Evolutionary conservation across 2,329 filamentous ascomycete genomes (phyloP).

Genomic region (Incumbomyces delicatus): DNA sequence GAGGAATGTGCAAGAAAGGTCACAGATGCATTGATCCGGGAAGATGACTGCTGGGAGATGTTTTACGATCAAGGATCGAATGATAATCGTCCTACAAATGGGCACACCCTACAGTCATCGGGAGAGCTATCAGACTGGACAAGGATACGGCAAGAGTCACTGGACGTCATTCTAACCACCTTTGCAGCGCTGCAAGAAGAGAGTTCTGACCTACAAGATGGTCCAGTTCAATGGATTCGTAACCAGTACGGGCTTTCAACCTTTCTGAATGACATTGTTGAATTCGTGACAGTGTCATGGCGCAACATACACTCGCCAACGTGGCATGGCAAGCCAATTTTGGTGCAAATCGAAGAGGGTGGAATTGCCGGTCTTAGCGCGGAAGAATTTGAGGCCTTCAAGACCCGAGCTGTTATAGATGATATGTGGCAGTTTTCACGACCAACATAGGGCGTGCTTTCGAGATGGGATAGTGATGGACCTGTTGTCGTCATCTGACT

Average conservation of each 20-base stretch:
- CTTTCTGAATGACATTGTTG: constrained; percentile 9
- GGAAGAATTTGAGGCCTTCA: constrained; percentile 17
- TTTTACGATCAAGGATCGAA: constrained; percentile 3
- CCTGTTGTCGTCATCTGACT: too few species aligned
- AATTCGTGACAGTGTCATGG: constrained; percentile 11
- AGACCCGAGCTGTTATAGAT: constrained; percentile 10
- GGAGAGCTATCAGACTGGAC: constrained; percentile 4
- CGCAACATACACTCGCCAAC: background rate
- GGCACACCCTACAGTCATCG: constrained; percentile 1
- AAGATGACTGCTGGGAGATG: constrained; percentile 4
- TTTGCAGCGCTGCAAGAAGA: constrained; percentile 1
- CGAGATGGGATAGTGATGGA: too few species aligned
- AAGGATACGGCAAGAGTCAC: constrained; percentile 1
- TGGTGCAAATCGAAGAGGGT: constrained; percentile 21
- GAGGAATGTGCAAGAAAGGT: constrained; percentile 11
- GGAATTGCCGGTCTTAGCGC: constrained; percentile 13
- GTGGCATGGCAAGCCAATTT: constrained; percentile 20
- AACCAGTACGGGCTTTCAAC: constrained; percentile 11
- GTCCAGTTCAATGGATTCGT: constrained; percentile 12
- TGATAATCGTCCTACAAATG: background rate
- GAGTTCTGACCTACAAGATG: constrained; percentile 1
- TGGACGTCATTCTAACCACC: background rate
- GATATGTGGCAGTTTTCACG: background rate
- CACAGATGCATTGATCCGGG: background rate
- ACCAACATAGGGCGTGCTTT: too few species aligned